Base-by-base conservation (phyloP, 805 yeast species). In the Brettanomyces nanus region DNA sequence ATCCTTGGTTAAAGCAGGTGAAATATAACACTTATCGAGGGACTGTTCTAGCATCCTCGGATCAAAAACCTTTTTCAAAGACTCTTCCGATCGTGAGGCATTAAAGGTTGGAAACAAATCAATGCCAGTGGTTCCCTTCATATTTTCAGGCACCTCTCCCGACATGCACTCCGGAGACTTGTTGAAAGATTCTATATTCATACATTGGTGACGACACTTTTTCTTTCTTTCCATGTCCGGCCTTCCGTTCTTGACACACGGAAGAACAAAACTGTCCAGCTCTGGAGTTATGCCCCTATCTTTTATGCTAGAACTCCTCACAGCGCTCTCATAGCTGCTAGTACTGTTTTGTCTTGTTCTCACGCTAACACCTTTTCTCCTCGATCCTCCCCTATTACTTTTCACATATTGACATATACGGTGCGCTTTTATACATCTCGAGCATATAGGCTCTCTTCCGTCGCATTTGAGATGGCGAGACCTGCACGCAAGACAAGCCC, bases 401-500 rank as follows among this genome's bases (percentile, higher is more conserved):
- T 68, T 69, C 4, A 72, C 77, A 45, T 69, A 72, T 1, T 61
- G 62, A 40, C 78, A 72, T 0, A 52, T 61, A 40, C 58, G 59
- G 14, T 53, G 47, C 4, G 50, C 34, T 37, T 56, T 56, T 3
- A 38, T 42, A 43, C 78, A 72, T 35, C 73, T 52, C 6, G 56
- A 51, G 49, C 78, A 72, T 11, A 45, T 46, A 1, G 78, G 77
- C 7, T 59, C 57, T 19, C 50, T 52, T 0, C 77, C 77, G 40
- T 67, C 72, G 46, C 78, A 72, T 44, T 69, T 71, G 39, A 69
- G 45, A 51, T 72, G 78, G 21, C 74, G 53, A 5, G 65, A 63
- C 19, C 78, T 61, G 40, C 78, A 72, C 43, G 71, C 71, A 22
- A 72, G 49, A 48, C 78, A 72, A 0, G 77, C 78, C 17, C 68